Percentiles rank a stretch among this genome's conserved stretches.
Evolutionary conservation across 179 eudicot species (phyloP).

Genomic region (Vitellaria paradoxa): DNA sequence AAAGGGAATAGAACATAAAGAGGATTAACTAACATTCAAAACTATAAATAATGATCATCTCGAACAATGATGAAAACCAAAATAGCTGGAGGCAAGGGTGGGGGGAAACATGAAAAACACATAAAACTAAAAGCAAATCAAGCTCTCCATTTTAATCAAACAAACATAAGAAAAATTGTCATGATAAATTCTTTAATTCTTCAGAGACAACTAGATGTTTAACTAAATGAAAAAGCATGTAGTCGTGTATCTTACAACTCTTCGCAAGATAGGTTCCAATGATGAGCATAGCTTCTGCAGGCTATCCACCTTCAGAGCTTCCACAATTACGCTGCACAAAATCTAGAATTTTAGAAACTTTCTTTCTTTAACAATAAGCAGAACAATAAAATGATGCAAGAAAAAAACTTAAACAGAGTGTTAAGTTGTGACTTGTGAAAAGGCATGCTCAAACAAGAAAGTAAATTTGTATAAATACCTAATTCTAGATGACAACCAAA

Average conservation of each 20-base stretch:
- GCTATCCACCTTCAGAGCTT: slow-evolving; percentile 92
- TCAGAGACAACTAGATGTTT: neutral
- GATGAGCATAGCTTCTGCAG: slow-evolving; percentile 94
- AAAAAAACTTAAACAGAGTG: neutral
- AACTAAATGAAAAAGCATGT: neutral
- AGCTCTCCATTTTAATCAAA: neutral
- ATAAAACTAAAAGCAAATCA: neutral
- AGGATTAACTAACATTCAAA: neutral
- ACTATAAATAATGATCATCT: neutral
- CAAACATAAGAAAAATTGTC: neutral
- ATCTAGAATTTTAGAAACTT: slow-evolving; percentile 1
- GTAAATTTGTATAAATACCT: neutral
- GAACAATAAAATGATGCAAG: neutral
- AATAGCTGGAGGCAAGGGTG: no score
- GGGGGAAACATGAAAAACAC: neutral
- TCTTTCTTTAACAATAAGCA: neutral
- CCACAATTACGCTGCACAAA: slow-evolving; percentile 83
- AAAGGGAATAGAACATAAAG: neutral
- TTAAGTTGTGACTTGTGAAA: neutral
- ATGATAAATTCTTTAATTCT: neutral
- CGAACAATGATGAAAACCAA: neutral
- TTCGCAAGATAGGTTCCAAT: slow-evolving; percentile 89
- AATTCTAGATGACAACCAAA: neutral
- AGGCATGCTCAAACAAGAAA: neutral
- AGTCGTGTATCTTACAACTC: slow-evolving; percentile 67